Conservation (phyloP, 352 stramenopile genomes). For the Blastocystis sp. region DNA sequence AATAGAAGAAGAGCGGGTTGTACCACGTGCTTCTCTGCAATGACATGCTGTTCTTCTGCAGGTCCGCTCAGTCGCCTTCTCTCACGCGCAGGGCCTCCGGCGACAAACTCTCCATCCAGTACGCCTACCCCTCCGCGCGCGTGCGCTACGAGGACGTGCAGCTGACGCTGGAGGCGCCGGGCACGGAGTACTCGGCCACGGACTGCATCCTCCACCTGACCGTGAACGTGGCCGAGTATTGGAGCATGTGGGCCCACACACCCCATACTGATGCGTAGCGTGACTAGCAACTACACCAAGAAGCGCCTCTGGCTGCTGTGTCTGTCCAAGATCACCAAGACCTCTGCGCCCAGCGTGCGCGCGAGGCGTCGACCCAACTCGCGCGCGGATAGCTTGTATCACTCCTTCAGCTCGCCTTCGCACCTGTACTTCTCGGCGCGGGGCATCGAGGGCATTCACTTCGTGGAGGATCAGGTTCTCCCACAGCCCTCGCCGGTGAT, state of each 20-base stretch:
- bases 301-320: conserved; percentile 10
- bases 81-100: background rate
- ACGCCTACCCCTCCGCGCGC: background rate
- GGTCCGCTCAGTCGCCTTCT: background rate
- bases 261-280: background rate
- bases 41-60: conserved; percentile 56
- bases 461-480: background rate
- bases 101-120: conserved; percentile 8
- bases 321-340: background rate
- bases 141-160: background rate
- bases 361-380: background rate
- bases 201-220: conserved; percentile 2
- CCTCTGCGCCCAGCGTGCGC: background rate
- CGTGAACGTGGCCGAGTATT: background rate
- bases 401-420: background rate
- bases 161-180: background rate
- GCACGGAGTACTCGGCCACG: background rate
- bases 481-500: background rate
- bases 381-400: background rate
- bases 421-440: background rate
- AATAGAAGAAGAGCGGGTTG: conserved; percentile 8
- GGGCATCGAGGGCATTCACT: background rate
- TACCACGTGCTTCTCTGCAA: conserved; percentile 41
- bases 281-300: conserved; percentile 19
- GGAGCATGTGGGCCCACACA: background rate